Percentiles rank a stretch among this genome's conserved stretches.
These are phyloP conservation scores for Trichoderma lentiforme DNA, from an alignment of 2,329 filamentous ascomycete species.

Conservation along the genomic window DNA sequence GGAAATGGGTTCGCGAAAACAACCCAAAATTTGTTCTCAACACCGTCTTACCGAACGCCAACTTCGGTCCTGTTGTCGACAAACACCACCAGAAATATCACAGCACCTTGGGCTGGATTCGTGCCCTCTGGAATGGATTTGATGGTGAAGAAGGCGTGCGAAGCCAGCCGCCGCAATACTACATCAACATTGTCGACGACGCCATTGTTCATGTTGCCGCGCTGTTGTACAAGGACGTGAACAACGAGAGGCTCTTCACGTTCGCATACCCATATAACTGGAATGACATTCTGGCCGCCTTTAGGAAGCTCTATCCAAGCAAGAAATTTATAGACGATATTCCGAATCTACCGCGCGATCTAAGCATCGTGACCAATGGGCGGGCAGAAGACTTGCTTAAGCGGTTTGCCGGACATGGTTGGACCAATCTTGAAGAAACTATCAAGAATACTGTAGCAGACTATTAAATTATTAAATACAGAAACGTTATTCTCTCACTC, in stretches of 20 bases:
- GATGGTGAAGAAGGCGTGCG: background rate
- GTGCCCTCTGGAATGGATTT: background rate
- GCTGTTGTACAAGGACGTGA: background rate
- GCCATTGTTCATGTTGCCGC: background rate
- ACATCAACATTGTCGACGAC: background rate
- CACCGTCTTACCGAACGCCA: constrained; percentile 30
- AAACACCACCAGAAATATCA: constrained; percentile 17
- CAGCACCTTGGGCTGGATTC: background rate
- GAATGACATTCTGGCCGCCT: background rate
- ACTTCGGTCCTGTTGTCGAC: constrained; percentile 27
- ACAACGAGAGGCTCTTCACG: background rate
- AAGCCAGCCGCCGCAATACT: background rate
- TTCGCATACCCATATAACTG: background rate
- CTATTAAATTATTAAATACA: background rate
- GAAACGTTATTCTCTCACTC: background rate
- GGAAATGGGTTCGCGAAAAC: constrained; percentile 34
- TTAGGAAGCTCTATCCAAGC: background rate
- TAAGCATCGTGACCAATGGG: constrained; percentile 14
- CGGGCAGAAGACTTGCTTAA: constrained; percentile 23
- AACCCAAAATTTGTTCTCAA: constrained; percentile 30
- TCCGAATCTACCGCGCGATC: background rate
- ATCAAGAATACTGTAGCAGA: background rate
- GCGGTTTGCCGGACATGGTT: constrained; percentile 19
- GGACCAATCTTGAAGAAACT: constrained; percentile 21
- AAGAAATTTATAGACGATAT: constrained; percentile 19